These are phyloP conservation scores for Cudoniella acicularis DNA, from an alignment of 495 filamentous ascomycete species.

Conservation along the genomic window DNA sequence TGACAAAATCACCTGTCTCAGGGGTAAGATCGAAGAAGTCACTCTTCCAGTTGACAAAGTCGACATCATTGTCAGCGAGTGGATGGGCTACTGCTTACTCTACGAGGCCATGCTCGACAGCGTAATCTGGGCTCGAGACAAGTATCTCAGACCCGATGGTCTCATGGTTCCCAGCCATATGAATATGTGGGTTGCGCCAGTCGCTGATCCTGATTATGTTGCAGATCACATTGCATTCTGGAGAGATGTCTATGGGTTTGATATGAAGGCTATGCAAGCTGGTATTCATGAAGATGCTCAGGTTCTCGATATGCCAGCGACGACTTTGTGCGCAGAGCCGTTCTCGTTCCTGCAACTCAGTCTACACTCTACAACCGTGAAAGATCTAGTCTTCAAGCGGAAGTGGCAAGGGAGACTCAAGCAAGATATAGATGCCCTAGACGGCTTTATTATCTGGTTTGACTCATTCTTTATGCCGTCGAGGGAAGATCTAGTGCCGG, in stretches of 20 bases:
- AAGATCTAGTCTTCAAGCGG: conserved; percentile 54
- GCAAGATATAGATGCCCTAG: conserved; percentile 56
- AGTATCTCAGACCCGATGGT: conserved; percentile 78
- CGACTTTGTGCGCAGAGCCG: conserved; percentile 41
- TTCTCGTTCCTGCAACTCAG: conserved; percentile 54
- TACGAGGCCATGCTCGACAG: conserved; percentile 99
- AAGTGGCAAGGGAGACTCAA: conserved; percentile 51
- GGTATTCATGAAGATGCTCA: conserved; percentile 58
- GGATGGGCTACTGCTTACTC: conserved; percentile 99
- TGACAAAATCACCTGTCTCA: conserved; percentile 80
- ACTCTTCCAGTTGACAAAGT: conserved; percentile 82
- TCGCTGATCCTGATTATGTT: conserved; percentile 84
- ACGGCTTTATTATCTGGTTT: conserved; percentile 77
- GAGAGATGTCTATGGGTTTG: conserved; percentile 98
- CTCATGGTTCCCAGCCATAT: conserved; percentile 90
- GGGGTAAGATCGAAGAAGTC: conserved; percentile 97
- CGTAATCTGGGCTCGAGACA: conserved; percentile 90
- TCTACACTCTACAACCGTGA: conserved; percentile 51
- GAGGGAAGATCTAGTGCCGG: conserved; percentile 37
- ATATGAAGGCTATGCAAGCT: conserved; percentile 78
- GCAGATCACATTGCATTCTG: conserved; percentile 91
- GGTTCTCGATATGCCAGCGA: conserved; percentile 43
- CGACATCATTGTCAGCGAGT: conserved; percentile 98
- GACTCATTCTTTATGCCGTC: conserved; percentile 71
- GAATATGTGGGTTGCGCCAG: conserved; percentile 83